A percentile compares a stretch with the other conserved stretches of the same genome.
phyloP scores from a whole-genome alignment of 371 early-diverging fungal species.

The Furculomyces boomerangus region DNA sequence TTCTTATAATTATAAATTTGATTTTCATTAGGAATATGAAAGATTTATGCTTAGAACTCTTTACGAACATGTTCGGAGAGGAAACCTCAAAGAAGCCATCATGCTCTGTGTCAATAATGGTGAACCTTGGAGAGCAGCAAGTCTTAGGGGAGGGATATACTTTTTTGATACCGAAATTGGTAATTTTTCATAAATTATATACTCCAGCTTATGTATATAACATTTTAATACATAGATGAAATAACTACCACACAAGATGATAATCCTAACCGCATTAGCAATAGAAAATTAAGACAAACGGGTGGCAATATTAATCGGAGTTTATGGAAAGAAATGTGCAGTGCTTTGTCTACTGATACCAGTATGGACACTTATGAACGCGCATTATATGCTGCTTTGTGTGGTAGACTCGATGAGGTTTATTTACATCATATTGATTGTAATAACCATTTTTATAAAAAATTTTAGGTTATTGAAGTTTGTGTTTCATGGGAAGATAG shows the following conservation, averaged over 20 bases:
- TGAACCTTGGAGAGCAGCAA: constrained; percentile 43
- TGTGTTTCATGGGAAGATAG: constrained; percentile 22
- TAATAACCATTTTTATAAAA: neutral
- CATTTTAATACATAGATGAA: too few species aligned
- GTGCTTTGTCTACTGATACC: constrained; percentile 27
- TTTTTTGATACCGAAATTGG: constrained; percentile 22
- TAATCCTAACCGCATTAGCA: too few species aligned
- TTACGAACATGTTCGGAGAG: constrained; percentile 36
- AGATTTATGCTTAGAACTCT: constrained; percentile 24
- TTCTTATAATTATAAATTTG: neutral
- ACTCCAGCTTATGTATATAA: neutral
- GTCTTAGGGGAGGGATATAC: constrained; percentile 24
- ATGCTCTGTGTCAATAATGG: constrained; percentile 30
- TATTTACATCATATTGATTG: neutral
- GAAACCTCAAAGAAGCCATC: constrained; percentile 24
- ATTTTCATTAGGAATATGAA: constrained; percentile 24
- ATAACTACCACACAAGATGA: too few species aligned
- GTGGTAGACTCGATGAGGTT: constrained; percentile 32
- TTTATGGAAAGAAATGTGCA: constrained; percentile 40
- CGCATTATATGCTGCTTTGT: constrained; percentile 31
- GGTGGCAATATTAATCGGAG: constrained; percentile 30
- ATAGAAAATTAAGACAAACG: neutral
- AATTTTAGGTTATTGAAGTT: constrained; percentile 6
- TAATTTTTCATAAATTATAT: neutral
- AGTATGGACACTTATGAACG: constrained; percentile 30